These are phyloP conservation scores for Coix lacrymajobi DNA, from an alignment of 176 grass and related monocot species.

Conservation along the genomic window DNA sequence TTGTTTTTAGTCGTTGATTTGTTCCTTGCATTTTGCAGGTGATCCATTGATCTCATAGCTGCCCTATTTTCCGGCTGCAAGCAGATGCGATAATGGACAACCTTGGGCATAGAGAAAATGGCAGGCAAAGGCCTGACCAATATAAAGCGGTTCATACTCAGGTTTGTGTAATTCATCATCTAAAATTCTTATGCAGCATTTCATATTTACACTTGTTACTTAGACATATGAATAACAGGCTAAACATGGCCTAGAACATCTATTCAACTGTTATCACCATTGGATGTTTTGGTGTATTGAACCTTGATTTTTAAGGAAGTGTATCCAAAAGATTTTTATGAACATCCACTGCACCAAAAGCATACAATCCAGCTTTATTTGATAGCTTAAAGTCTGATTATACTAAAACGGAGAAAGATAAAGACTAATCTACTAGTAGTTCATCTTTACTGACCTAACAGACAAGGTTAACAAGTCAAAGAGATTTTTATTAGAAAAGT, in stretches of 20 bases:
- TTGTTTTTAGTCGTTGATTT: neutral
- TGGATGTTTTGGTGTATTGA: neutral
- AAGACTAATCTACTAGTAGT: neutral
- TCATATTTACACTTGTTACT: neutral
- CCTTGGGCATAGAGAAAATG: constrained; percentile 76
- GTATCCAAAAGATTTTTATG: neutral
- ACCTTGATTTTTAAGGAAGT: neutral
- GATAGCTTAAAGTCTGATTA: constrained; percentile 3
- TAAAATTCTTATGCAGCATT: neutral
- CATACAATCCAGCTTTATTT: neutral
- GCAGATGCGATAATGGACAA: constrained; percentile 66
- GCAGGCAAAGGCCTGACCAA: constrained; percentile 58
- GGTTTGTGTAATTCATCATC: constrained; percentile 33
- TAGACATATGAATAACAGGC: neutral
- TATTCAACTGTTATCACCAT: neutral
- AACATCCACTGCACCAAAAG: neutral
- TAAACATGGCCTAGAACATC: neutral
- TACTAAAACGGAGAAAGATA: constrained; percentile 1
- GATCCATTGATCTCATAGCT: neutral
- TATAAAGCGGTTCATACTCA: constrained; percentile 85
- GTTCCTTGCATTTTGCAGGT: constrained; percentile 12
- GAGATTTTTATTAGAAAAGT: neutral
- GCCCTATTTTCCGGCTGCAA: constrained; percentile 26
- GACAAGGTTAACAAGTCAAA: neutral
- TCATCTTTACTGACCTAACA: neutral